Evolutionary conservation across 2,329 filamentous ascomycete species (phyloP), one percentile per base, ranked within the genome.

Genomic region (Aspergillus sp.): DNA sequence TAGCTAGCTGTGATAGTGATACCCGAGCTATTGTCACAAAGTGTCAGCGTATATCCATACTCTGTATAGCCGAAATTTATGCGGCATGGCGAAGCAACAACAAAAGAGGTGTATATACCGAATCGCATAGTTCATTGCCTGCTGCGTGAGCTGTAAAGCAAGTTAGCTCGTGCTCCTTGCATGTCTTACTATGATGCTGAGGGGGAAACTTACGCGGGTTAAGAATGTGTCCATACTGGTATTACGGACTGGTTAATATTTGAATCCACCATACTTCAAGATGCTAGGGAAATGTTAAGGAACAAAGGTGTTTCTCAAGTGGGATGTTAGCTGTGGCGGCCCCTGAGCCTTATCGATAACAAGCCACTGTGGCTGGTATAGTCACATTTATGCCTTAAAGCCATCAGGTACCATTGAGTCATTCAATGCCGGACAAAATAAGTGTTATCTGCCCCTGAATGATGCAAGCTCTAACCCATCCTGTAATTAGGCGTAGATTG

Each of bases 71-170:
- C 23, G 56, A 79, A 8, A 11, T 3, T 8, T 2, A 17, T 40
- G 37, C 44, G 23, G 24, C 15, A 37, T 40, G 15, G n/a, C 24
- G 7, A 37, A 14, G 45, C 45, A 48, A 35, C 27, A 35, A 43
- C 21, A 21, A 43, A 11, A 6, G 23, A 44, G 24, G 37, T 37
- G 50, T 9, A 41, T 35, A 53, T 71, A 77, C 75, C 90, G 83
- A 68, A 97, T 93, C 71, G 92, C 92, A 84, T 95, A 96, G 77
- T 91, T 96, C 83, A 96, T 88, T 50, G 91, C 90, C 77, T 96
- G 91, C 66, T 88, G 83, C 58, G 87, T 89, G 64, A 87, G 77
- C 84, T 87, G 61, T 53, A 51, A 55, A 41, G 44, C 56, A 55
- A 59, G 55, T 62, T 55, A 67, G 60, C 46, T 51, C 65, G 43